These are phyloP conservation scores for Erysimum cheiri DNA, from an alignment of 441 rosid species.

Conservation along the genomic window DNA sequence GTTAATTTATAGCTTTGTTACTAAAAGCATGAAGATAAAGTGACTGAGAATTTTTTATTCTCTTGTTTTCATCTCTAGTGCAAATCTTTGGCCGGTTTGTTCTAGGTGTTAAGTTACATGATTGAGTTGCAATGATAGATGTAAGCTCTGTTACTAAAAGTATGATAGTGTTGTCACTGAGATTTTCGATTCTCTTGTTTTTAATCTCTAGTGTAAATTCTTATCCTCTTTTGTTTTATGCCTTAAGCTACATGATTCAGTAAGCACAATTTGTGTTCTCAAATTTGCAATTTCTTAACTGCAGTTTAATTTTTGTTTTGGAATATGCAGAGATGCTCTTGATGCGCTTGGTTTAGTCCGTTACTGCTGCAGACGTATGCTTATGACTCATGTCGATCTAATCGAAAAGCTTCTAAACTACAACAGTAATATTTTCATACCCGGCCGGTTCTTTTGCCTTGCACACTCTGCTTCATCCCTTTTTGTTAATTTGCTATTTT, in stretches of 20 bases:
- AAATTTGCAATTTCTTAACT: neutral
- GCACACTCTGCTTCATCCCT: neutral
- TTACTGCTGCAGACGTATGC: conserved; percentile 90
- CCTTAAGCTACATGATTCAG: neutral
- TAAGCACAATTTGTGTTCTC: neutral
- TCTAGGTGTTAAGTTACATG: no score
- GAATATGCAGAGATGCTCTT: conserved; percentile 74
- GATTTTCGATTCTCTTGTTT: neutral
- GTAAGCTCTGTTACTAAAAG: neutral
- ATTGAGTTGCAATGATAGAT: no score
- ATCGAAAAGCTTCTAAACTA: conserved; percentile 91
- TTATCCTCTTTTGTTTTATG: neutral
- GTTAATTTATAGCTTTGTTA: no score
- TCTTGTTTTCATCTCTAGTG: no score
- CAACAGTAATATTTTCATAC: conserved; percentile 55
- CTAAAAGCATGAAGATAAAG: no score
- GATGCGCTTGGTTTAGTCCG: conserved; percentile 79
- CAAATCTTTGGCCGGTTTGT: no score
- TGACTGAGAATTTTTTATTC: no score
- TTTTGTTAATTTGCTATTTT: conserved; percentile 3
- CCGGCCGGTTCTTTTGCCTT: neutral
- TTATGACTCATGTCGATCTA: conserved; percentile 92
- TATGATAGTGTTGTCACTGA: neutral
- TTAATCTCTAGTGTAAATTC: neutral
- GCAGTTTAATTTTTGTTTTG: conserved; percentile 1